Percentiles rank a stretch among this genome's conserved stretches.
These are phyloP conservation scores for Aspergillus versicolor DNA, from an alignment of 2,329 filamentous ascomycete species.

Conservation along the genomic window DNA sequence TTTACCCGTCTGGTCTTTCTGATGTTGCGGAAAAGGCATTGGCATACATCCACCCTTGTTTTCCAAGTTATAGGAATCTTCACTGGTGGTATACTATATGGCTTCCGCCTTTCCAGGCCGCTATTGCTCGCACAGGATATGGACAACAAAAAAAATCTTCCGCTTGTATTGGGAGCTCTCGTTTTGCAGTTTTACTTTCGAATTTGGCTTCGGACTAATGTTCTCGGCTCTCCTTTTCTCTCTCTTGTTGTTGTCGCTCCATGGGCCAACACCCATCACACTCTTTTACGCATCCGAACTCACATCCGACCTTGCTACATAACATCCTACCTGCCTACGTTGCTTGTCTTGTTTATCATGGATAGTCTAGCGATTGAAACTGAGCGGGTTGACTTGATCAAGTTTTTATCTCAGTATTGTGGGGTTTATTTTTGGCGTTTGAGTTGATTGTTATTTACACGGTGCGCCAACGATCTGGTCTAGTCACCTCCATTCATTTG, in stretches of 20 bases:
- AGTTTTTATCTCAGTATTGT: constrained; percentile 14
- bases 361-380: constrained; percentile 32
- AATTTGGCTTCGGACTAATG: not conserved
- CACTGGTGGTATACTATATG: constrained; percentile 7
- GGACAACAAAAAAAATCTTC: not conserved
- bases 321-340: constrained; percentile 15
- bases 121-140: not conserved
- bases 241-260: not conserved
- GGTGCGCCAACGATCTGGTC: constrained; percentile 14
- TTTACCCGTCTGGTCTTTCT: constrained; percentile 5
- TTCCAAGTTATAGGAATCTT: constrained; percentile 6
- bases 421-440: constrained; percentile 22
- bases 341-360: constrained; percentile 25
- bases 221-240: constrained; percentile 2
- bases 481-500: constrained; percentile 22
- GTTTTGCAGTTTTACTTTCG: not conserved
- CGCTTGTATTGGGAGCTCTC: not conserved
- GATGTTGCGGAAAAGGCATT: not conserved
- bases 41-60: constrained; percentile 9
- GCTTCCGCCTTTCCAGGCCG: not conserved
- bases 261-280: constrained; percentile 15
- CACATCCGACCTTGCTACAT: not conserved
- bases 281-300: constrained; percentile 12
- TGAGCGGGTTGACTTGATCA: constrained; percentile 26
- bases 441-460: constrained; percentile 6